Conservation (phyloP, 176 grass and related monocot genomes). For the Eragrostis nindensis region DNA sequence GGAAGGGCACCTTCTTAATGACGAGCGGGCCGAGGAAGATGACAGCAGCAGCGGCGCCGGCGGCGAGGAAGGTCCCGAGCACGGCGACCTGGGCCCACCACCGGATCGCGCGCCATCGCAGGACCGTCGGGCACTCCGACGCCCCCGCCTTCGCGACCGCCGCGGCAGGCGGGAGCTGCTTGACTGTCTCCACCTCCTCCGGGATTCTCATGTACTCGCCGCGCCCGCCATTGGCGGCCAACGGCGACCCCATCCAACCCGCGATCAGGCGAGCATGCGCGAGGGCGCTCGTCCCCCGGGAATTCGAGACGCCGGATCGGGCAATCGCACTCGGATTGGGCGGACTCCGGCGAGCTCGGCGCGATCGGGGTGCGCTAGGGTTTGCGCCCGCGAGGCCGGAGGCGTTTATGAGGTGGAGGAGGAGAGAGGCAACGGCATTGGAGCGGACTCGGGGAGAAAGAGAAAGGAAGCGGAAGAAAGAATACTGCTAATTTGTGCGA, state of each 20-base stretch:
- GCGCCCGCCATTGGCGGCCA: constrained; percentile 55
- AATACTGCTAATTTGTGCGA: background rate
- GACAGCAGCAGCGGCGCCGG: constrained; percentile 37
- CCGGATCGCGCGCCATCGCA: constrained; percentile 59
- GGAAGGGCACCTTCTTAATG: constrained; percentile 71
- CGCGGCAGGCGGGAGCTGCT: constrained; percentile 14
- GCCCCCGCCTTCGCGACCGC: constrained; percentile 15
- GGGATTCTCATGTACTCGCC: constrained; percentile 57
- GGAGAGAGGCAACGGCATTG: constrained; percentile 58
- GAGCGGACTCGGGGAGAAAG: constrained; percentile 51
- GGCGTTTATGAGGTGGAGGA: constrained; percentile 44
- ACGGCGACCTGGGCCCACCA: constrained; percentile 74
- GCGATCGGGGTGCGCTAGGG: constrained; percentile 33
- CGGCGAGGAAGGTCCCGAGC: constrained; percentile 52
- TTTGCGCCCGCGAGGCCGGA: constrained; percentile 35
- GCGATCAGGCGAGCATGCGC: constrained; percentile 53
- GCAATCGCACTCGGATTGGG: constrained; percentile 28
- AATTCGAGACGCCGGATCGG: constrained; percentile 29
- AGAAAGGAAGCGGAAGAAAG: background rate
- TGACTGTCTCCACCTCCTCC: constrained; percentile 40
- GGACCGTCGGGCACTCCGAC: constrained; percentile 50
- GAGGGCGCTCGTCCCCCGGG: background rate
- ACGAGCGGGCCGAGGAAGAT: constrained; percentile 65
- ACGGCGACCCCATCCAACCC: constrained; percentile 45
- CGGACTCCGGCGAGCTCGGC: constrained; percentile 36